Evolutionary conservation across 345 rosid species (phyloP).

Genomic region (Citrus sinensis): DNA sequence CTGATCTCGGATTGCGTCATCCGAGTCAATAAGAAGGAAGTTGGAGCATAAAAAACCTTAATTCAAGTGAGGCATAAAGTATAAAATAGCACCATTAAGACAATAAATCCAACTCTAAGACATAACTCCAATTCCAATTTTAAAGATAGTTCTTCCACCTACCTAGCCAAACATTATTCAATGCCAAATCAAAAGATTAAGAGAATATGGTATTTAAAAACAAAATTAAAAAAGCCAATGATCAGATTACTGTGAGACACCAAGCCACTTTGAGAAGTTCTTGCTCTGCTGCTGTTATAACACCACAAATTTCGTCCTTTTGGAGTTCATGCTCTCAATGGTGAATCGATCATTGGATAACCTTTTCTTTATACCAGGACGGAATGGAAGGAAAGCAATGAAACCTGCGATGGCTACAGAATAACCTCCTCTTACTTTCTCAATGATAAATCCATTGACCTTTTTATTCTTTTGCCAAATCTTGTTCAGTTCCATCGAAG

Average conservation of each 20-base stretch:
- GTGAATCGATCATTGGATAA: conserved; percentile 7
- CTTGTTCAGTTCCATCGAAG: background rate
- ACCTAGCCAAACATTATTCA: too few species aligned
- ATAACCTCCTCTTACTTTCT: background rate
- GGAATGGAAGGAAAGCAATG: conserved; percentile 3
- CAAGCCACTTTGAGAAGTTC: conserved; percentile 83
- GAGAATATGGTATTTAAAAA: background rate
- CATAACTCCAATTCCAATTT: background rate
- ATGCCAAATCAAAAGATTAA: background rate
- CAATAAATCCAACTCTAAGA: background rate
- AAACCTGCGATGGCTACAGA: background rate
- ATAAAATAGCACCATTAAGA: background rate
- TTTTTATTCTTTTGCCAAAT: background rate
- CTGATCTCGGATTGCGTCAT: too few species aligned
- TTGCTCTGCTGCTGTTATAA: background rate
- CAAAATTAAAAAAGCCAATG: background rate
- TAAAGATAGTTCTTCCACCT: background rate
- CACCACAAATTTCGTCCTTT: background rate
- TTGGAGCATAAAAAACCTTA: too few species aligned
- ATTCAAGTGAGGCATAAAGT: too few species aligned
- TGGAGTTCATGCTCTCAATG: conserved; percentile 1
- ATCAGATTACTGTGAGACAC: conserved; percentile 54
- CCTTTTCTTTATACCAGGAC: background rate
- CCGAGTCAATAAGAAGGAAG: too few species aligned
- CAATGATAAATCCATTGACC: background rate